These are phyloP conservation scores for Avena insularis DNA, from an alignment of 176 grass and related monocot genomes.

Conservation along the genomic window DNA sequence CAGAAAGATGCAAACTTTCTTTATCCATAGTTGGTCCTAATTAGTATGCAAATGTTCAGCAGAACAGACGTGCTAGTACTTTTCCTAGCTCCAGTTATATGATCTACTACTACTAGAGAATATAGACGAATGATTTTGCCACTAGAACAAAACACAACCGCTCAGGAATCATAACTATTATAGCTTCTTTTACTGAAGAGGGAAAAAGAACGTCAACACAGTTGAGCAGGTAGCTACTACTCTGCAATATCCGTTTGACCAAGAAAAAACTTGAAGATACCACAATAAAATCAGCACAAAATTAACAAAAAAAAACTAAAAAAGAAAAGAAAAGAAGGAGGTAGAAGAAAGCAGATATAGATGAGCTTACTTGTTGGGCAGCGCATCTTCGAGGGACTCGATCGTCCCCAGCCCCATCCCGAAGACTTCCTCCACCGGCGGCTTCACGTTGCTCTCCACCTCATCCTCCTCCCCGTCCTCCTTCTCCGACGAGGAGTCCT, in stretches of 20 bases:
- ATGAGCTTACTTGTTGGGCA: constrained; percentile 66
- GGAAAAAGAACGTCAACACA: neutral
- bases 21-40: neutral
- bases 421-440: constrained; percentile 22
- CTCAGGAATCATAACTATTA: neutral
- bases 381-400: constrained; percentile 64
- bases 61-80: neutral
- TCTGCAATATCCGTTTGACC: neutral
- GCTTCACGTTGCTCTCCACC: constrained; percentile 40
- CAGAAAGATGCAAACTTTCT: constrained; percentile 26
- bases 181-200: neutral
- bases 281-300: neutral
- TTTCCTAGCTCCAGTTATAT: neutral
- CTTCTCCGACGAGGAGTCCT: constrained; percentile 55
- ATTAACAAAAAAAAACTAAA: neutral
- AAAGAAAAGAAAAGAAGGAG: neutral
- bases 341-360: neutral
- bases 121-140: neutral
- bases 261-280: neutral
- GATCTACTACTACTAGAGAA: neutral
- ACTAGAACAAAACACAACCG: constrained; percentile 25
- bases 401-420: constrained; percentile 48
- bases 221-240: neutral
- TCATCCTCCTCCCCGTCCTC: constrained; percentile 46
- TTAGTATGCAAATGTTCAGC: neutral